Evolutionary conservation across 345 rosid genomes (phyloP).

Genomic region (Reutealis trisperma): DNA sequence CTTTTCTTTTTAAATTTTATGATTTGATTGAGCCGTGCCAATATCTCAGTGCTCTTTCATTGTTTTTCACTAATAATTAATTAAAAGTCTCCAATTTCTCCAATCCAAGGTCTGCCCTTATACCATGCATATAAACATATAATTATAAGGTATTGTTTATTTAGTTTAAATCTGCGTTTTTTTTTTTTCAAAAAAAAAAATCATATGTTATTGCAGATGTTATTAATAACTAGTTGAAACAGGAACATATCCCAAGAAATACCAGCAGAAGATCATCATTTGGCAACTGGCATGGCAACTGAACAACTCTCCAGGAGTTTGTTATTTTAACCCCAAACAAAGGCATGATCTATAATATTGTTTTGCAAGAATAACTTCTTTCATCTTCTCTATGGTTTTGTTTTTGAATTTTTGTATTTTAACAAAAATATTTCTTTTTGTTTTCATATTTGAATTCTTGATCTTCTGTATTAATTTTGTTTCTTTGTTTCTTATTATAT

Average conservation of each 20-base stretch:
- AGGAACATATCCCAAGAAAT: neutral
- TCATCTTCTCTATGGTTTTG: neutral
- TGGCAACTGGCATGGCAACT: neutral
- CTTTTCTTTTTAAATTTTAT: neutral
- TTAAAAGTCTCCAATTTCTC: neutral
- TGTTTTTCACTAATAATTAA: neutral
- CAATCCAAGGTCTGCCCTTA: neutral
- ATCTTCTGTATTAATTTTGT: no score
- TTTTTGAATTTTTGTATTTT: no score
- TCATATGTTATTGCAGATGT: no score
- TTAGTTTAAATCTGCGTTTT: neutral
- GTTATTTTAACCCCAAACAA: neutral
- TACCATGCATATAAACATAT: no score
- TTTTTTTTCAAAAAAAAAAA: neutral
- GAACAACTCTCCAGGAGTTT: neutral
- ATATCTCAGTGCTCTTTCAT: slow-evolving; percentile 79
- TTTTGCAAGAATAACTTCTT: neutral
- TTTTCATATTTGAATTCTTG: no score
- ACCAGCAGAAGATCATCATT: neutral
- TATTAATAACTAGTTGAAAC: neutral
- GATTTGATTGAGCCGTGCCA: slow-evolving; percentile 98
- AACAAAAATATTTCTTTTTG: no score
- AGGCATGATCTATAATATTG: neutral
- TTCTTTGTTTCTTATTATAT: no score
- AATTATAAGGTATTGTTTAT: no score